Percentiles rank a stretch among this genome's conserved stretches.
Conservation (phyloP, 192 early-diverging fungal species). For the Thoreauomyces humboldtii region DNA sequence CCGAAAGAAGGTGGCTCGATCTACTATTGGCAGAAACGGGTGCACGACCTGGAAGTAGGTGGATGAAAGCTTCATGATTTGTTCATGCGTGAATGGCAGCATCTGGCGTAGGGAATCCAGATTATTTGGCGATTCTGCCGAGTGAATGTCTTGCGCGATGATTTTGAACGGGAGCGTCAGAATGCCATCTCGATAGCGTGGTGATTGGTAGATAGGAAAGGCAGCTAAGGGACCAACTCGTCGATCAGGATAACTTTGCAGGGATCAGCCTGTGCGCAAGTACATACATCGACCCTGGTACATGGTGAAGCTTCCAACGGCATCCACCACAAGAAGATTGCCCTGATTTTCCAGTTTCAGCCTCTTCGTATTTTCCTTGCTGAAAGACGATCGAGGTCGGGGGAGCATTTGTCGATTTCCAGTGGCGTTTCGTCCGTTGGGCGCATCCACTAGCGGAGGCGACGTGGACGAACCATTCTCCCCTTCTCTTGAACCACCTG, state of each 20-base stretch:
- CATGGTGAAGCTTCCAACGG: neutral
- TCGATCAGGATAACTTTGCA: too few species aligned
- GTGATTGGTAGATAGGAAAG: neutral
- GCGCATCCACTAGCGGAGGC: too few species aligned
- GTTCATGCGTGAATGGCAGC: conserved; percentile 21
- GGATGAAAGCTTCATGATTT: conserved; percentile 1
- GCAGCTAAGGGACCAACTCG: neutral
- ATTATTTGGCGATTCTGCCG: neutral
- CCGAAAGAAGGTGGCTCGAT: conserved; percentile 13
- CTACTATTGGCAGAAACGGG: conserved; percentile 25
- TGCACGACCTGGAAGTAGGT: conserved; percentile 23
- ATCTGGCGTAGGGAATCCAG: conserved; percentile 2
- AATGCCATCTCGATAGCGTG: conserved; percentile 14
- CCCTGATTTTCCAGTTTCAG: neutral
- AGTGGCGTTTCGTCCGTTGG: too few species aligned
- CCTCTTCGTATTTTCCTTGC: too few species aligned
- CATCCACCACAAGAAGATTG: neutral
- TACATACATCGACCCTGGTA: neutral
- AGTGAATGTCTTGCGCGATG: neutral
- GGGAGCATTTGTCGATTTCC: too few species aligned
- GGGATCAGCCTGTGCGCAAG: too few species aligned
- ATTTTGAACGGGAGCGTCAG: conserved; percentile 19
- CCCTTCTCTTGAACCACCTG: too few species aligned
- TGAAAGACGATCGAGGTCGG: too few species aligned
- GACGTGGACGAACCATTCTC: too few species aligned